Base-by-base conservation (phyloP, 768 basidiomycete genomes). In the Hypholoma sublateritium region DNA sequence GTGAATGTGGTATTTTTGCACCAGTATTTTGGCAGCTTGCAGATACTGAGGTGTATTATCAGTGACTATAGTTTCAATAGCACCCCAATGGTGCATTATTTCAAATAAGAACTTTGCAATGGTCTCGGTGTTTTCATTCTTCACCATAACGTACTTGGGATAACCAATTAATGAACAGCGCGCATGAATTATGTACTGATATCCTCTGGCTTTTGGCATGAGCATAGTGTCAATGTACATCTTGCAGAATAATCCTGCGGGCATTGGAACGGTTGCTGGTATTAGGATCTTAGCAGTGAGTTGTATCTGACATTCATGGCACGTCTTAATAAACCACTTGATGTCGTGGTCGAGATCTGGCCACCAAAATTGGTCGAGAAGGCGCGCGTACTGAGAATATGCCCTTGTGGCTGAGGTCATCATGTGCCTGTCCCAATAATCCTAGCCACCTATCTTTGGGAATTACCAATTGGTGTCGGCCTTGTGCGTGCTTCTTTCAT, bases 151-250 rank as follows among this genome's bases (percentile, higher is more conserved):
- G 46, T 46, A 61, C 22, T 64, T 60, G 0, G 62, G 60, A 14
- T 53, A 61, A 0, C 55, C 41, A 1, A 37, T 56, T 1, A 64
- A 46, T 1, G 58, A 60, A 13, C 63, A 64, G 5, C 63, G 48
- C 7, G 54, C 60, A n/a, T 72, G 71, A 1, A 70, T 55, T 6
- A 68, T 61, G 42, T 68, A 68, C 13, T 57, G n/a, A 42, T 35
- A 68, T 0, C 66, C 64, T 16, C 50, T 41, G 3, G 64, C 65
- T 21, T 56, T 48, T 0, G 62, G 67, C 69, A 79, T 72, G 25
- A 69, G 64, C 75, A 79, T 79, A 0, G 73, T 71, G 56, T 79
- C 72, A 2, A 74, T 64, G 39, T 78, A 67, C 0, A 72, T 60
- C 39, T 72, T 72, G 0, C 60, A 24, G 41, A 74, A 72, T 1